Conservation (phyloP, 768 basidiomycete species). For the Tricholoma matsutake region DNA sequence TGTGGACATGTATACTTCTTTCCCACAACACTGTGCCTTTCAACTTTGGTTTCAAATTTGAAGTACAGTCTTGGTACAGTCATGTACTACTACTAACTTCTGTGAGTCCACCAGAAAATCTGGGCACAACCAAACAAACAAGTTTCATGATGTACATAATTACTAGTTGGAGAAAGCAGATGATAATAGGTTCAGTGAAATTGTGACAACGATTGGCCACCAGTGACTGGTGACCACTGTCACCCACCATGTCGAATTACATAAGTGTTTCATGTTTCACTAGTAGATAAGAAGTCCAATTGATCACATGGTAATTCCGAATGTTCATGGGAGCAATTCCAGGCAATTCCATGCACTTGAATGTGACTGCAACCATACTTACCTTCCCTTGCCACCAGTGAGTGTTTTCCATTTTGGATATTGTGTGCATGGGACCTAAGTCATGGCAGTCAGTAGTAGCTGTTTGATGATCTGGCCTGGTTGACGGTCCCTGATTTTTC, state of each 20-base stretch:
- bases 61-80: too few relatives aligned
- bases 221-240: neutral
- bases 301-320: neutral
- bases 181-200: too few relatives aligned
- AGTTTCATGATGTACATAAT: too few relatives aligned
- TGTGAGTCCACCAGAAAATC: too few relatives aligned
- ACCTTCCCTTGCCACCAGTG: neutral
- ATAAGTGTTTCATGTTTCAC: neutral
- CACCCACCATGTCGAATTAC: neutral
- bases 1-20: too few relatives aligned
- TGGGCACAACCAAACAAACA: too few relatives aligned
- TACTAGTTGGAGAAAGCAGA: too few relatives aligned
- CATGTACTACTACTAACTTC: too few relatives aligned
- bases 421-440: neutral
- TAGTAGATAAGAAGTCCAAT: neutral
- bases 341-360: neutral
- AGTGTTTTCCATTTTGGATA: neutral
- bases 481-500: neutral
- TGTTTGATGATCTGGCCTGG: neutral
- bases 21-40: too few relatives aligned
- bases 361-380: neutral
- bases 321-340: neutral
- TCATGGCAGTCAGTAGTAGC: neutral
- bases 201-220: neutral
- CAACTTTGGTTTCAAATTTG: too few relatives aligned